These are phyloP conservation scores for Irpex lacteus DNA, from an alignment of 1,284 basidiomycete species.

Conservation along the genomic window DNA sequence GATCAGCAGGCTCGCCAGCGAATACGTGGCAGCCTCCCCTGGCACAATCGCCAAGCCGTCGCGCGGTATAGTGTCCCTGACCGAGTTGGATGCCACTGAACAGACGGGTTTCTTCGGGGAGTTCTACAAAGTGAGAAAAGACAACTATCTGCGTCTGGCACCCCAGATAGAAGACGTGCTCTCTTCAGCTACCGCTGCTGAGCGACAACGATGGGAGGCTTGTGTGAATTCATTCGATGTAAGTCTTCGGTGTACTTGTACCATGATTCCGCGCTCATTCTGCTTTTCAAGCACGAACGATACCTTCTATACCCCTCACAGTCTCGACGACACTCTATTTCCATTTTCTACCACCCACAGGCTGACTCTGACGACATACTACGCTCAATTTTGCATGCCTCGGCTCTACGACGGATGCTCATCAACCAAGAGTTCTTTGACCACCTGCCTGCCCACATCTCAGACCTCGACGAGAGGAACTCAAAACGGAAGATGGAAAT, in stretches of 20 bases:
- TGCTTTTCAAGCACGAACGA: conserved; percentile 20
- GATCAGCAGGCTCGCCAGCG: conserved; percentile 22
- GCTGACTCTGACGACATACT: conserved; percentile 28
- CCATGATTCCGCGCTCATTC: not conserved
- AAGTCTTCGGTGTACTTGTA: conserved; percentile 4
- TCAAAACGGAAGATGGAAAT: conserved; percentile 1
- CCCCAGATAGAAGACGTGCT: conserved; percentile 27
- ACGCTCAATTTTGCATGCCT: conserved; percentile 26
- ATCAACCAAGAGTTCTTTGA: conserved; percentile 1
- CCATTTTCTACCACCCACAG: conserved; percentile 26
- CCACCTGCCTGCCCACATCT: not conserved
- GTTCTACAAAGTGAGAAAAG: conserved; percentile 26
- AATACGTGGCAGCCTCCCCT: conserved; percentile 17
- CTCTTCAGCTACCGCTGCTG: conserved; percentile 12
- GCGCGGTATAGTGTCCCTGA: conserved; percentile 17
- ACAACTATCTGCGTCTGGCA: conserved; percentile 22
- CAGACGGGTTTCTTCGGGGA: conserved; percentile 29
- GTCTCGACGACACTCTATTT: conserved; percentile 14
- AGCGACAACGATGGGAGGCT: conserved; percentile 22
- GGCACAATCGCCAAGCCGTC: not conserved
- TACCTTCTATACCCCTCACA: conserved; percentile 27
- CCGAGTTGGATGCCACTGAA: conserved; percentile 19
- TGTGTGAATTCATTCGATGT: conserved; percentile 27
- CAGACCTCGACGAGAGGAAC: not conserved
- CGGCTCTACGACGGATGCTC: conserved; percentile 20